Evolutionary conservation across 2,329 filamentous ascomycete species (phyloP).

Genomic region (Pseudomassariella vexata): DNA sequence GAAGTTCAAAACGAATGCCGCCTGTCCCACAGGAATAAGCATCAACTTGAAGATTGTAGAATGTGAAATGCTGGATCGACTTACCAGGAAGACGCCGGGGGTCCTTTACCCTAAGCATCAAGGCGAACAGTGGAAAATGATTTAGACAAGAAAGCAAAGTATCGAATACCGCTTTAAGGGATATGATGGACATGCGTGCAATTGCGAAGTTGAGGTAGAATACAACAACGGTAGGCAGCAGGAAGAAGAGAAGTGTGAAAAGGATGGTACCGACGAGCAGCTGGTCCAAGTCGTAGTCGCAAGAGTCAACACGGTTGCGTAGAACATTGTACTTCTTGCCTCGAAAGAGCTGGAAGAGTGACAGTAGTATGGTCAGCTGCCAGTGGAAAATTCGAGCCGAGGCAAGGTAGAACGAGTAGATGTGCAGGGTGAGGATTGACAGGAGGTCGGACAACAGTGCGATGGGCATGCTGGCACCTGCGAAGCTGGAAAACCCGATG

Average conservation of each 20-base stretch:
- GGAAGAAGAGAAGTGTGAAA: constrained; percentile 91
- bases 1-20: constrained; percentile 85
- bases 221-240: constrained; percentile 89
- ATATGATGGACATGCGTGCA: constrained; percentile 91
- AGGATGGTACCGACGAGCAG: constrained; percentile 92
- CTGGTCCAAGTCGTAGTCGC: constrained; percentile 97
- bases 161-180: constrained; percentile 84
- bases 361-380: constrained; percentile 95
- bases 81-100: constrained; percentile 78
- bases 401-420: constrained; percentile 96
- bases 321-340: constrained; percentile 98
- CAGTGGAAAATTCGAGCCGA: constrained; percentile 97
- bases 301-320: constrained; percentile 95
- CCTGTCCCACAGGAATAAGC: too few species aligned
- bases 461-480: constrained; percentile 93
- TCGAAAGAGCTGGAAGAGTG: constrained; percentile 96
- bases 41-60: constrained; percentile 15
- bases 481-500: constrained; percentile 91
- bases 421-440: constrained; percentile 87
- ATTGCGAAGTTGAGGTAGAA: constrained; percentile 96
- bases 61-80: constrained; percentile 13
- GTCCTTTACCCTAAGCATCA: constrained; percentile 95
- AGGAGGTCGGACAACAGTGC: constrained; percentile 91
- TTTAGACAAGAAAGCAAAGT: constrained; percentile 90
- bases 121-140: constrained; percentile 93